phyloP scores from a whole-genome alignment of 139 green algal genomes.

The Chlamydomonas incerta region DNA sequence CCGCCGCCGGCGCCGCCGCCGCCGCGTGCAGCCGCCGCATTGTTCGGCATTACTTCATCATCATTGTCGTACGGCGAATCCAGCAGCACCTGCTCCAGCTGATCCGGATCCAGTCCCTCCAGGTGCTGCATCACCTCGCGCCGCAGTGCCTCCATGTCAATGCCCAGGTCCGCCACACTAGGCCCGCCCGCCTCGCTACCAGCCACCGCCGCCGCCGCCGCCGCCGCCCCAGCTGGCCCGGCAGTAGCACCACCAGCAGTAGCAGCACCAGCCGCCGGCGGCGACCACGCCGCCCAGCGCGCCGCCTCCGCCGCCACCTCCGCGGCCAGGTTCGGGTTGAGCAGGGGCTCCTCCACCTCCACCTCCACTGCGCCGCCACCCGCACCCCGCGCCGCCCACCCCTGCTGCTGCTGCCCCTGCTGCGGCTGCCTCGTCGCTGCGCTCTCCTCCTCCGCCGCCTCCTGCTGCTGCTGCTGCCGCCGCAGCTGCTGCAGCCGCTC shows the following conservation, averaged over 20 bases:
- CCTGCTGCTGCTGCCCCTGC: not conserved
- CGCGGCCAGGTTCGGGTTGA: not conserved
- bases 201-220: not conserved
- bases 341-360: not conserved
- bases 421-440: not conserved
- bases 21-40: no score
- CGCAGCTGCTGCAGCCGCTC: not conserved
- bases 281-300: no score
- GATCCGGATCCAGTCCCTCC: conserved; percentile 18
- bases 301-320: no score
- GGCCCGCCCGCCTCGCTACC: not conserved
- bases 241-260: no score
- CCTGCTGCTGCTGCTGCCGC: not conserved
- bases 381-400: not conserved
- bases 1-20: no score
- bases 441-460: not conserved
- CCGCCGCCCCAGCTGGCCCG: no score
- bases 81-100: conserved; percentile 15
- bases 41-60: not conserved
- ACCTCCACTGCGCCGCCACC: not conserved
- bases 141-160: conserved; percentile 30
- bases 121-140: conserved; percentile 29
- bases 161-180: not conserved
- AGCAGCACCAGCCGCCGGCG: no score
- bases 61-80: conserved; percentile 21